Evolutionary conservation across 23 red algal genomes (phyloP), one percentile per base, ranked within the genome.

Genomic region (Porphyridium purpureum): DNA sequence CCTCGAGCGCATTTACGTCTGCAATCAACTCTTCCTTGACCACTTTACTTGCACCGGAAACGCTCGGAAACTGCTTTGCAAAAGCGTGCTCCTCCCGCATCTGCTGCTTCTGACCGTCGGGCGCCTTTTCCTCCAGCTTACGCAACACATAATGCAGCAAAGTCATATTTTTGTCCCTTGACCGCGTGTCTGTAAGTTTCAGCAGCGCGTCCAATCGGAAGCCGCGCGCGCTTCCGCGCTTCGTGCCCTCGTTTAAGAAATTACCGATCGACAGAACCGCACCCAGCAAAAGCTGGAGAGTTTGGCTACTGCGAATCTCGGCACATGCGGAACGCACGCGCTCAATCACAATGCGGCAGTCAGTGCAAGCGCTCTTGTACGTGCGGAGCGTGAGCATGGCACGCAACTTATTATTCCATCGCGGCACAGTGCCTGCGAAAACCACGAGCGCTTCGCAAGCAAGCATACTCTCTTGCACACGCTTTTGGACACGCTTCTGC

Each of bases 181-280:
- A 53, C 8, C 80, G 69, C 2, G 76, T 94, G 36, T 94, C 87
- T 26, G 57, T 44, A 4, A 94, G 54, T 54, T 86, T 98, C 7
- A 67, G 66, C 7, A 98, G 64, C 4, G 51, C 56, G 19, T 83
- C 79, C 20, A 98, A 27, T 31, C 75, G 69, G 49, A 98, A 86
- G 8, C 90, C 90, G 19, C 60, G 61, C 1, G 90, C 90, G 29
- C 68, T 65, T 30, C 90, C 90, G 22, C 76, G 68, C 24, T 72
- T 51, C 11, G 90, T 98, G 4, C 90, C 90, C 27, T 72, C 58
- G 52, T 98, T 98, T 17, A 98, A 50, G 49, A 84, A 85, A 51
- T 98, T 98, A 8, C 90, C 90, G 33, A 86, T 71, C 8, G 62
- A 61, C 19, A 98, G 50, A 1, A 80, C 64, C 27, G 66, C 76